phyloP scores from a whole-genome alignment of 306 rosid species.

The Ammopiptanthus mongolicus region DNA sequence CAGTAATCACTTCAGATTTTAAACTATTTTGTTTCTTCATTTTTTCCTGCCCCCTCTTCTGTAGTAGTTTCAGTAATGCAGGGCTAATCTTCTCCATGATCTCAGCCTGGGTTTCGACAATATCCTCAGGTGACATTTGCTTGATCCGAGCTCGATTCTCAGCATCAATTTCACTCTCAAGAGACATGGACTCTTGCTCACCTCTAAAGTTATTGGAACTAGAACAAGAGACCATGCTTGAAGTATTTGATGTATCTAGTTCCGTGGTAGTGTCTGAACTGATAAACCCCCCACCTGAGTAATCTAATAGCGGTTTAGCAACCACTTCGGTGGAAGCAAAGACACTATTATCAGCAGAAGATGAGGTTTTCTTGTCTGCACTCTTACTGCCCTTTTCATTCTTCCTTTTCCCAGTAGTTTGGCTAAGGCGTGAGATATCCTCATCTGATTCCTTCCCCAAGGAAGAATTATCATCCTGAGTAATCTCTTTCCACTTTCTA shows the following conservation, averaged over 20 bases:
- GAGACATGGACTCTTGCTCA: slow-evolving; percentile 34
- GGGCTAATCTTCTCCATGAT: slow-evolving; percentile 73
- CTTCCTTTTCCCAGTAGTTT: slow-evolving; percentile 19
- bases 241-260: slow-evolving; percentile 32
- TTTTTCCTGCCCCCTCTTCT: slow-evolving; percentile 66
- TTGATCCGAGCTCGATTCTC: slow-evolving; percentile 62
- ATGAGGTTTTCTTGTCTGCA: slow-evolving; percentile 26
- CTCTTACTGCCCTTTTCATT: slow-evolving; percentile 19
- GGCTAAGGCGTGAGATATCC: background rate
- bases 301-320: slow-evolving; percentile 8
- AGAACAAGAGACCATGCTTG: slow-evolving; percentile 20
- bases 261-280: slow-evolving; percentile 24
- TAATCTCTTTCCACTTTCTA: slow-evolving; percentile 58
- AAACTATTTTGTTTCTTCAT: slow-evolving; percentile 32
- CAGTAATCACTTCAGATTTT: slow-evolving; percentile 27
- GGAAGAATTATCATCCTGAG: slow-evolving; percentile 32
- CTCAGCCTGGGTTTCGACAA: slow-evolving; percentile 69
- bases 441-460: slow-evolving; percentile 26
- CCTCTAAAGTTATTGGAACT: slow-evolving; percentile 20
- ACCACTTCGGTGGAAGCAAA: slow-evolving; percentile 15
- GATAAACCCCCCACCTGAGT: background rate
- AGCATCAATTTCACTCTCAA: slow-evolving; percentile 67
- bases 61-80: slow-evolving; percentile 46
- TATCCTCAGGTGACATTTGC: slow-evolving; percentile 70
- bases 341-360: slow-evolving; percentile 13